Evolutionary conservation across 495 filamentous ascomycete species (phyloP).

Genomic region (Annulohypoxylon stygium): DNA sequence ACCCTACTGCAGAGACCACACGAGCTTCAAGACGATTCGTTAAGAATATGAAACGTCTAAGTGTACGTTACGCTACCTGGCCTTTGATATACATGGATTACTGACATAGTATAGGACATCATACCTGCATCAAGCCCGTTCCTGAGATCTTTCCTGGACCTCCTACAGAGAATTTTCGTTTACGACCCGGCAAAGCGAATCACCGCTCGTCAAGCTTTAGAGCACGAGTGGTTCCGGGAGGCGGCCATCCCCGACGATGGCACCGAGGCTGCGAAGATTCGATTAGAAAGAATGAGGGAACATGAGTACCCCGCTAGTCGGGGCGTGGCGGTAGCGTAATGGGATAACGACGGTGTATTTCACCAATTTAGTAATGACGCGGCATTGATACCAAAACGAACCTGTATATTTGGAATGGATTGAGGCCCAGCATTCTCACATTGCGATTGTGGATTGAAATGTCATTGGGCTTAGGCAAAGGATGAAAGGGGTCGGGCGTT

Average conservation of each 20-base stretch:
- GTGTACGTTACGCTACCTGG: constrained; percentile 67
- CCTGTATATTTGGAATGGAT: constrained; percentile 48
- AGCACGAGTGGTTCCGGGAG: constrained; percentile 96
- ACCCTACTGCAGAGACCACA: constrained; percentile 88
- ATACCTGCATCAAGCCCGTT: constrained; percentile 85
- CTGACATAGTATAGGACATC: constrained; percentile 76
- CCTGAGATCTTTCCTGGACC: constrained; percentile 86
- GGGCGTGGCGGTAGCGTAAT: constrained; percentile 38
- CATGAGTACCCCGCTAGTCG: constrained; percentile 46
- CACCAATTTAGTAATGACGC: constrained; percentile 29
- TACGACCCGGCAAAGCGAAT: constrained; percentile 93
- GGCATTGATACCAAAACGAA: constrained; percentile 41
- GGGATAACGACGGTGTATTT: constrained; percentile 16
- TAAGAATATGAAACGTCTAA: constrained; percentile 89
- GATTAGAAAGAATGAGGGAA: constrained; percentile 63
- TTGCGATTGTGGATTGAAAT: constrained; percentile 28
- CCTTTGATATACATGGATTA: neutral
- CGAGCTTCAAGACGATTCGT: constrained; percentile 93
- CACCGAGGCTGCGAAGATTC: constrained; percentile 88
- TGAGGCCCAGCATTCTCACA: constrained; percentile 34
- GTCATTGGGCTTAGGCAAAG: constrained; percentile 20
- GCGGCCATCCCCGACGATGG: constrained; percentile 84
- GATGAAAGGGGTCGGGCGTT: constrained; percentile 35
- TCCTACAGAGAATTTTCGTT: constrained; percentile 90
- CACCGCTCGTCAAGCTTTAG: constrained; percentile 89